phyloP scores from a whole-genome alignment of 169 alveolate species.

The Plasmodium malariae region DNA sequence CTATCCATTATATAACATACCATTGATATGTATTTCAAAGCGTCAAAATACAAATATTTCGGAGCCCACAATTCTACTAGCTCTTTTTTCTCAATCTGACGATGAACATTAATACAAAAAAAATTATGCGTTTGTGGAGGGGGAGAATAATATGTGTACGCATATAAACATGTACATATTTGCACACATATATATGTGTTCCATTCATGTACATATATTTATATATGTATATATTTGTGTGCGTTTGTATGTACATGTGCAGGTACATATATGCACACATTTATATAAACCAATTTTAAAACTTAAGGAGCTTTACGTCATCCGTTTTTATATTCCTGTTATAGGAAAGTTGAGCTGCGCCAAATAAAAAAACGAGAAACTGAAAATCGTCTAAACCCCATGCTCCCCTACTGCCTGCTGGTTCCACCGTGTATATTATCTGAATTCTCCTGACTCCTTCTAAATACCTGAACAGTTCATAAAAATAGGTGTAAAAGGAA shows the following conservation, averaged over 20 bases:
- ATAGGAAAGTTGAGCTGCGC: slow-evolving; percentile 95
- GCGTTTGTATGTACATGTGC: slow-evolving; percentile 89
- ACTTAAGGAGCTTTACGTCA: slow-evolving; percentile 26
- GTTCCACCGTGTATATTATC: slow-evolving; percentile 96
- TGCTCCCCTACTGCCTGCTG: slow-evolving; percentile 99
- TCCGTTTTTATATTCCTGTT: slow-evolving; percentile 79
- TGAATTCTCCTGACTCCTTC: slow-evolving; percentile 94
- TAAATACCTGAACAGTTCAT: slow-evolving; percentile 89
- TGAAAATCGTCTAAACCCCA: slow-evolving; percentile 99
- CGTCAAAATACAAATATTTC: slow-evolving; percentile 60
- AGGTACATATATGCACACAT: slow-evolving; percentile 92
- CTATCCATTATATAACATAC: not conserved
- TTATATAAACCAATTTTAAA: slow-evolving; percentile 40
- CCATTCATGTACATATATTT: not conserved
- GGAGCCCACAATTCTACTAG: slow-evolving; percentile 69
- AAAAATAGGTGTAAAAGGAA: not conserved
- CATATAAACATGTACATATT: slow-evolving; percentile 21
- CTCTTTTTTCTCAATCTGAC: slow-evolving; percentile 51
- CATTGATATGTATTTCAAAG: slow-evolving; percentile 52
- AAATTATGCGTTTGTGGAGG: not conserved
- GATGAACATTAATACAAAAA: not conserved
- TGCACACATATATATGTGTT: slow-evolving; percentile 78
- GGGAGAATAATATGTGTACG: not conserved
- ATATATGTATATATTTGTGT: slow-evolving; percentile 81
- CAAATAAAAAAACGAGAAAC: slow-evolving; percentile 95